Evolutionary conservation across 2,329 filamentous ascomycete genomes (phyloP), one percentile per base, ranked within the genome.

Genomic region (Cadophora sp.): DNA sequence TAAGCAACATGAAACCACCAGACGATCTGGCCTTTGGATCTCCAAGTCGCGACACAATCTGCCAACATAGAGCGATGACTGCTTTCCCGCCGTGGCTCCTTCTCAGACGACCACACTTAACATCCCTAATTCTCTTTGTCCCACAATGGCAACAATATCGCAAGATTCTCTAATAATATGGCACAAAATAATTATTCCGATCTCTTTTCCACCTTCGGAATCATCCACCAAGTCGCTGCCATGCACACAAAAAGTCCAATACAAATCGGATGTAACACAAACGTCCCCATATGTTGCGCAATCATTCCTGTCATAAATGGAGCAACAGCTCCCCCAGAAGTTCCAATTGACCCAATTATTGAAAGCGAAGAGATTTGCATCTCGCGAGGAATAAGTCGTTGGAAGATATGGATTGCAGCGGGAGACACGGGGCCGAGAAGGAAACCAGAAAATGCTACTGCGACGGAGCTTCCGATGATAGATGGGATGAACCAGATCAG

Each of bases 381-480:
- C 27, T 83, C 79, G 9, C 85, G 81, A 11, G 84, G 86, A 76
- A 93, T 82, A 51, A 85, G 80, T 24, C 86, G 81, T 69, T 89
- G 84, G 71, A 92, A 88, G 4, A 92, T 83, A 0, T 86, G 85
- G 4, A 86, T 83, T 0, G 89, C 86, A 75, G 90, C 93, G 0
- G 92, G 91, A 73, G 93, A 95, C 7, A 96, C 84, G 0, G 93
- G 92, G 0, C 93, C 92, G 0, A 96, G 82, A 34, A 95, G 79
- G 4, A 95, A 79, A 14, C 93, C 92, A 16, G 94, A 84, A 24
- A 95, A 79, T 79, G 87, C 83, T 3, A 91, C 85, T 4, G 87
- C 85, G 2, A 91, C 87, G 29, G 89, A 87, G 69, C 91, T 85
- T 5, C 88, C 88, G 24, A 91, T 80, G 24, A 94, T 82, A 75